Conservation (phyloP, 768 basidiomycete species). For the Phlebiopsis flavidoalba region DNA sequence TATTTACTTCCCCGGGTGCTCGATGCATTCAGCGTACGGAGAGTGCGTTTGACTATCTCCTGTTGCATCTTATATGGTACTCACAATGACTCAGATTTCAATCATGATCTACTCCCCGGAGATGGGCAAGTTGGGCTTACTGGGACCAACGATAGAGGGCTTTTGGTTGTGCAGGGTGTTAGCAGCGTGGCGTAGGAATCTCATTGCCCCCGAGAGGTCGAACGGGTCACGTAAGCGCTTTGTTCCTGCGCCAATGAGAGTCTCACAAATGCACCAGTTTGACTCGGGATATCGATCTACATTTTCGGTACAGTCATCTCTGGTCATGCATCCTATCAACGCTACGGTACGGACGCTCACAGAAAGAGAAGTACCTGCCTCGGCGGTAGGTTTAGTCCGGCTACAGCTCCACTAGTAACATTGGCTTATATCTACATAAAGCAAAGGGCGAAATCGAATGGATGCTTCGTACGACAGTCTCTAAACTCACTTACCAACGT, state of each 20-base stretch:
- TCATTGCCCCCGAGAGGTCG: conserved; percentile 89
- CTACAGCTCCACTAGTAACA: background rate
- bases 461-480: conserved; percentile 74
- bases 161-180: conserved; percentile 90
- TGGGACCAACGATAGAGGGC: conserved; percentile 92
- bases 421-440: conserved; percentile 20
- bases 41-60: conserved; percentile 35
- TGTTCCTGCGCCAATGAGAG: background rate
- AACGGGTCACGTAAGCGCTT: conserved; percentile 49
- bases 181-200: conserved; percentile 90
- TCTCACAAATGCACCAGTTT: conserved; percentile 43
- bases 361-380: conserved; percentile 90
- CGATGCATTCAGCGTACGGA: conserved; percentile 85
- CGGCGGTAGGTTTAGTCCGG: conserved; percentile 55
- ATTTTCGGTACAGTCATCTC: conserved; percentile 90
- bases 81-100: conserved; percentile 52
- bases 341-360: conserved; percentile 87
- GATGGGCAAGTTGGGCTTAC: conserved; percentile 88
- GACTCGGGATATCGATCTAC: conserved; percentile 97
- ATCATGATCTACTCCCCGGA: conserved; percentile 72
- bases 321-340: conserved; percentile 93
- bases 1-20: conserved; percentile 84
- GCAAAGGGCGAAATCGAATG: conserved; percentile 83
- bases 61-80: background rate
- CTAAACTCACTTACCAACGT: background rate